phyloP scores from a whole-genome alignment of 2,329 filamentous ascomycete genomes.

The Trichophyton mentagrophytes region DNA sequence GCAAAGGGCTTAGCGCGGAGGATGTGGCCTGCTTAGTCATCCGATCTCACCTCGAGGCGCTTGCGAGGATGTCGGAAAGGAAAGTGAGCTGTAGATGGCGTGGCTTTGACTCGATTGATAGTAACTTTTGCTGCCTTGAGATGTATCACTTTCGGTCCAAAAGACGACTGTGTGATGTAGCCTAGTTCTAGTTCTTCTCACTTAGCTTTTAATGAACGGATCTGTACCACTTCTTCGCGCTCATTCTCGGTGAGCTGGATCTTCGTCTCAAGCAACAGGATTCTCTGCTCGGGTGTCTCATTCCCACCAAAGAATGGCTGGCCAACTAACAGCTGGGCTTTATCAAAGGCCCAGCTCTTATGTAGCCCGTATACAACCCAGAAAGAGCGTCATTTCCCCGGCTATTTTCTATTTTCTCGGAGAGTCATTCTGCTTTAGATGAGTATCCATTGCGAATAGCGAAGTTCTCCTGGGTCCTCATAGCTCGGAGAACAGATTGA shows the following conservation, averaged over 20 bases:
- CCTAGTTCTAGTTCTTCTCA: too few relatives aligned
- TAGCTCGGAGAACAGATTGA: constrained; percentile 11
- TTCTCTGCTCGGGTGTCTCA: constrained; percentile 3
- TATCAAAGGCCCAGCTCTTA: constrained; percentile 17
- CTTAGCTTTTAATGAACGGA: constrained; percentile 6
- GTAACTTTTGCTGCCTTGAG: too few relatives aligned
- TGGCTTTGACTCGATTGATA: too few relatives aligned
- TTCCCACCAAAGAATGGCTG: not conserved
- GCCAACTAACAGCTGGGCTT: constrained; percentile 7
- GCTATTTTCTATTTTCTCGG: constrained; percentile 13
- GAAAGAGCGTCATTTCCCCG: constrained; percentile 15
- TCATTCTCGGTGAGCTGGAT: not conserved
- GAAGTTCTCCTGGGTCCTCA: constrained; percentile 11
- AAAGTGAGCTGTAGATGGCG: too few relatives aligned
- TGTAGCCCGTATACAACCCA: constrained; percentile 14
- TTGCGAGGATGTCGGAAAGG: not conserved
- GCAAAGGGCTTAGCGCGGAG: not conserved
- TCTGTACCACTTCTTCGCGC: constrained; percentile 2
- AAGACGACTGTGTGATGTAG: too few relatives aligned
- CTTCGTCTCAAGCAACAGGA: not conserved
- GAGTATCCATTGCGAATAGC: constrained; percentile 7
- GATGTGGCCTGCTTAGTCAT: not conserved
- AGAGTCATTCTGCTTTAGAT: constrained; percentile 13
- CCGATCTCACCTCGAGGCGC: not conserved
- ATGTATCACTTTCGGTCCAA: too few relatives aligned